A percentile compares a stretch with the other conserved stretches of the same genome.
phyloP scores from a whole-genome alignment of 2,329 filamentous ascomycete species.

The Rhynchosporium secalis region DNA sequence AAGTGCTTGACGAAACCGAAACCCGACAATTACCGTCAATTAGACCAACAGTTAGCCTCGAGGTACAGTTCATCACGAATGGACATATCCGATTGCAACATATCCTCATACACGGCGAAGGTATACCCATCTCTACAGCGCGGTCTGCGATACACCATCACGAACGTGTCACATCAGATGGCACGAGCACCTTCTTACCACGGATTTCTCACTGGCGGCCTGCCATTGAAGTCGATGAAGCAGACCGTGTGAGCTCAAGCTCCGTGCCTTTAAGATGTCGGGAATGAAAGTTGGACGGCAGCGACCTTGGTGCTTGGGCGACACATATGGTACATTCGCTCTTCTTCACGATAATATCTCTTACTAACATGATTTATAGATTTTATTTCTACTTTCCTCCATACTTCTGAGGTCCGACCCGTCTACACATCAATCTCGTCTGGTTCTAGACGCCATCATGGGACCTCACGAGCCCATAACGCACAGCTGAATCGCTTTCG shows the following conservation, averaged over 20 bases:
- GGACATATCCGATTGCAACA: not conserved
- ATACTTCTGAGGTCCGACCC: slow-evolving; percentile 18
- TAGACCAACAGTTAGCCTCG: not conserved
- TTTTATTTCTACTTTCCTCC: slow-evolving; percentile 37
- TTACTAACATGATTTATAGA: slow-evolving; percentile 23
- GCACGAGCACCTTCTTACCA: slow-evolving; percentile 2
- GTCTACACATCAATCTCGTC: not conserved
- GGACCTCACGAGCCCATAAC: slow-evolving; percentile 12
- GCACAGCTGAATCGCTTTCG: slow-evolving; percentile 11
- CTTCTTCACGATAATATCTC: not conserved
- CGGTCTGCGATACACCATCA: not conserved
- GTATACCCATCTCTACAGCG: too few relatives aligned
- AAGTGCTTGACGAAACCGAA: not conserved
- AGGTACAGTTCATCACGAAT: not conserved
- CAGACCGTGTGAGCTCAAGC: not conserved
- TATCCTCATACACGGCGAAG: slow-evolving; percentile 8
- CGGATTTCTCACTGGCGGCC: not conserved
- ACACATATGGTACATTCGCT: slow-evolving; percentile 37
- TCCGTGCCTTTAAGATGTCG: slow-evolving; percentile 23
- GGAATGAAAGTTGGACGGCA: slow-evolving; percentile 21
- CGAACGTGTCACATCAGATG: slow-evolving; percentile 13
- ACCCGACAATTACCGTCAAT: not conserved
- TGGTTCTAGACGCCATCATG: slow-evolving; percentile 15
- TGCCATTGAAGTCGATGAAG: slow-evolving; percentile 3
- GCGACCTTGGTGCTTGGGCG: slow-evolving; percentile 36